Evolutionary conservation across 106 monocot species (phyloP), one percentile per base, ranked within the genome.

Genomic region (Posidonia australis): DNA sequence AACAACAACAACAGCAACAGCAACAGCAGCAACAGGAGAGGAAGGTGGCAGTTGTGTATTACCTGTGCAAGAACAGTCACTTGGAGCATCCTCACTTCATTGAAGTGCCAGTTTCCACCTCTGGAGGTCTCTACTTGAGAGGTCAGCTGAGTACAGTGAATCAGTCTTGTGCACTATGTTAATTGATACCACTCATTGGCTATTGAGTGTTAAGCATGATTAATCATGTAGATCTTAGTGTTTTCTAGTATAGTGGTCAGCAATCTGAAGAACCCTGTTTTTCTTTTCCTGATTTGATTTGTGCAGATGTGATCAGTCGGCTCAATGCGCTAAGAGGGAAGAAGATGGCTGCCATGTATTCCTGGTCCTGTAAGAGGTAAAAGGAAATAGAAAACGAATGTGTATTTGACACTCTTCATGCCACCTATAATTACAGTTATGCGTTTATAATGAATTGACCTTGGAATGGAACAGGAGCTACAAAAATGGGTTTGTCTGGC

Each of bases 331-430:
- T 93, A 23, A 76, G 92, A 58, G 92, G 92, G 14, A 85, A 83
- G 54, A 80, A 80, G 30, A 83, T 93, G 80, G 77, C 88, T 14
- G 67, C 77, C 11, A 74, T 80, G 85, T 93, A 93, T 45, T 85
- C 92, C n/a, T 93, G 88, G 92, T 93, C 92, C 32, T 93, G 88
- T 59, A 88, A 93, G 79, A 82, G 85, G 93, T 93, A 66, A 61
- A 10, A 41, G n/a, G 11, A 18, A 53, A 20, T n/a, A n/a, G 9
- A 49, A 49, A 16, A 17, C 48, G 14, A 13, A 49, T 17, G 3
- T 24, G 10, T 53, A 10, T 9, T 21, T 21, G 23, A 5, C 21
- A 12, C 23, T 20, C 1, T 10, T 24, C 11, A 19, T n/a, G 53
- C 23, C 20, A 21, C 25, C 5, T 30, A 57, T 11, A 12, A 18